Conservation (phyloP, 495 filamentous ascomycete genomes). For the Collariella sp. region DNA sequence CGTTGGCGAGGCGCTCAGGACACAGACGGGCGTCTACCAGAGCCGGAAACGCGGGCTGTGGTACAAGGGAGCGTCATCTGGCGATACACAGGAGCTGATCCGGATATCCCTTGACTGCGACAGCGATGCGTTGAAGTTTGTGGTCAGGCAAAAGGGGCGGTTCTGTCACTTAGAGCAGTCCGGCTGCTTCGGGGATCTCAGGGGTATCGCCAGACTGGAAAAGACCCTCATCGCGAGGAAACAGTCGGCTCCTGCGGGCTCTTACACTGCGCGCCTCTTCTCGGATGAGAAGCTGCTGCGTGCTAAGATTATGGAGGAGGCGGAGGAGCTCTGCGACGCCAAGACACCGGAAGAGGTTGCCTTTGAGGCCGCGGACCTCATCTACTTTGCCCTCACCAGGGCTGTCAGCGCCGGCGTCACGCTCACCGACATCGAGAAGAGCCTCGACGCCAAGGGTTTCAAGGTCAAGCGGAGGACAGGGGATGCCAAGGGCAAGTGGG, state of each 20-base stretch:
- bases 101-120: constrained; percentile 85
- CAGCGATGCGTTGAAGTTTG: constrained; percentile 80
- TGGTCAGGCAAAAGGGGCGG: constrained; percentile 80
- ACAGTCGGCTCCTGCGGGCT: constrained; percentile 70
- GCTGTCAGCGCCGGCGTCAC: constrained; percentile 75
- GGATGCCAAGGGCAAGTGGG: constrained; percentile 87
- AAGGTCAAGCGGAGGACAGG: constrained; percentile 89
- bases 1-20: constrained; percentile 73
- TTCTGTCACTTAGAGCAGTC: constrained; percentile 93
- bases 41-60: constrained; percentile 89
- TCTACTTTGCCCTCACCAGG: constrained; percentile 92
- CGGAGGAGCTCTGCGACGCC: constrained; percentile 85
- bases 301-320: constrained; percentile 98
- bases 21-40: constrained; percentile 89
- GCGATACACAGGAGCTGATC: constrained; percentile 83
- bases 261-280: constrained; percentile 89
- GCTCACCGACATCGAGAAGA: constrained; percentile 79
- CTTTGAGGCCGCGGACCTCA: constrained; percentile 87
- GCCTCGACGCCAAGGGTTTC: constrained; percentile 84
- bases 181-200: constrained; percentile 82
- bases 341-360: constrained; percentile 72
- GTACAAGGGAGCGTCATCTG: constrained; percentile 93
- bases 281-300: constrained; percentile 78
- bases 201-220: constrained; percentile 72
- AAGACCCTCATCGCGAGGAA: constrained; percentile 76